These are phyloP conservation scores for Ganoderma sinense DNA, from an alignment of 1,284 basidiomycete species.

Conservation along the genomic window DNA sequence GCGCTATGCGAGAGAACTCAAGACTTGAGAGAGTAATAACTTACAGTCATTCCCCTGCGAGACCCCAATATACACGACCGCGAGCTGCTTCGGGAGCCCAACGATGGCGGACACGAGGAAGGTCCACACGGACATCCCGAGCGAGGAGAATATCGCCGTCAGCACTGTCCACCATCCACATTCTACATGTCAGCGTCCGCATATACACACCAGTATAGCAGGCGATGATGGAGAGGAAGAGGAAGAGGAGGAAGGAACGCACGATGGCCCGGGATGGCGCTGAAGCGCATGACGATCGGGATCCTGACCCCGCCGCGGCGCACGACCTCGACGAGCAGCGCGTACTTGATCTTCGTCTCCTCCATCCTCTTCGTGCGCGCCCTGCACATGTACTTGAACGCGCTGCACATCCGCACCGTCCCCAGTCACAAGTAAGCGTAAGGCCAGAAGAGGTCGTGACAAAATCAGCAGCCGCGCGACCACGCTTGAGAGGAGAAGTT, in stretches of 20 bases:
- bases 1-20: background rate
- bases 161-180: constrained; percentile 46
- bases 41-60: constrained; percentile 42
- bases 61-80: constrained; percentile 78
- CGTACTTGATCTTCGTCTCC: constrained; percentile 74
- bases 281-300: constrained; percentile 74
- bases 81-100: constrained; percentile 81
- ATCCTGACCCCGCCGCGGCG: constrained; percentile 82
- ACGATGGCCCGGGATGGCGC: constrained; percentile 82
- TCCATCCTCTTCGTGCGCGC: constrained; percentile 77
- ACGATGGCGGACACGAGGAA: constrained; percentile 77
- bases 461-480: no score
- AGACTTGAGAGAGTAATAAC: no score
- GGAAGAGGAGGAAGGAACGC: constrained; percentile 32
- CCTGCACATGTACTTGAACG: constrained; percentile 69
- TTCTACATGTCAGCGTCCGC: constrained; percentile 2
- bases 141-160: constrained; percentile 82
- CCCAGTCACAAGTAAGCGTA: no score
- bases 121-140: constrained; percentile 76
- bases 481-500: no score
- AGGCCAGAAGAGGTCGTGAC: no score
- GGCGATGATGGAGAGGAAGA: background rate
- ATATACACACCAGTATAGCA: background rate
- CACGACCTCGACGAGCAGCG: constrained; percentile 78
- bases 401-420: constrained; percentile 38